These are phyloP conservation scores for Russula sp. DNA, from an alignment of 768 basidiomycete species.

Conservation along the genomic window DNA sequence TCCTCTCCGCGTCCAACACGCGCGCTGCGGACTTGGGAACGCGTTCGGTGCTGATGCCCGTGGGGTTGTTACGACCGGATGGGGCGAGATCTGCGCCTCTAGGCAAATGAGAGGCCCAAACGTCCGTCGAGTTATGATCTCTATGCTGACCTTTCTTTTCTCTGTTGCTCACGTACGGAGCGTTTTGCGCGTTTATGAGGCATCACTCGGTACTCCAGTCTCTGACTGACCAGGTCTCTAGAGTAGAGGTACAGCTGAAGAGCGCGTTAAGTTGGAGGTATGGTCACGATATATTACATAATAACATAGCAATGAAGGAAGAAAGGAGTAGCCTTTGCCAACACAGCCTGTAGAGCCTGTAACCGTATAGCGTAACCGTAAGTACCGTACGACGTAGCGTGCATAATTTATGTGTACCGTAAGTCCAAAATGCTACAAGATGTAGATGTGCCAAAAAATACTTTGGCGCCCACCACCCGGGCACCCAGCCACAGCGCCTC, in stretches of 20 bases:
- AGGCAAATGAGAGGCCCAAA: not conserved
- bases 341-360: not conserved
- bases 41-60: conserved; percentile 38
- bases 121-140: not conserved
- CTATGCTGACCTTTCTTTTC: conserved; percentile 25
- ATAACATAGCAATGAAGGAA: not conserved
- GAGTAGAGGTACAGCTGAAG: not conserved
- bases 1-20: conserved; percentile 52
- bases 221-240: not conserved
- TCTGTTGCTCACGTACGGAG: conserved; percentile 27
- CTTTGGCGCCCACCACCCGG: not conserved
- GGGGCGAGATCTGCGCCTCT: conserved; percentile 26
- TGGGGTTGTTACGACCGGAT: not conserved
- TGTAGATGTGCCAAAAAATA: not conserved
- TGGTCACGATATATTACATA: conserved; percentile 3
- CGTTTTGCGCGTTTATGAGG: conserved; percentile 33
- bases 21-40: conserved; percentile 65
- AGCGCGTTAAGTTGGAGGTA: not conserved
- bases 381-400: not conserved
- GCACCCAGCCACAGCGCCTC: not conserved
- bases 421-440: conserved; percentile 6
- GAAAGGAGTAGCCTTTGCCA: not conserved
- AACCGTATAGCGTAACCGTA: not conserved
- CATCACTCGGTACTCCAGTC: conserved; percentile 19
- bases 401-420: not conserved